Conservation (phyloP, 2,329 filamentous ascomycete species). For the Fusarium temperatum region DNA sequence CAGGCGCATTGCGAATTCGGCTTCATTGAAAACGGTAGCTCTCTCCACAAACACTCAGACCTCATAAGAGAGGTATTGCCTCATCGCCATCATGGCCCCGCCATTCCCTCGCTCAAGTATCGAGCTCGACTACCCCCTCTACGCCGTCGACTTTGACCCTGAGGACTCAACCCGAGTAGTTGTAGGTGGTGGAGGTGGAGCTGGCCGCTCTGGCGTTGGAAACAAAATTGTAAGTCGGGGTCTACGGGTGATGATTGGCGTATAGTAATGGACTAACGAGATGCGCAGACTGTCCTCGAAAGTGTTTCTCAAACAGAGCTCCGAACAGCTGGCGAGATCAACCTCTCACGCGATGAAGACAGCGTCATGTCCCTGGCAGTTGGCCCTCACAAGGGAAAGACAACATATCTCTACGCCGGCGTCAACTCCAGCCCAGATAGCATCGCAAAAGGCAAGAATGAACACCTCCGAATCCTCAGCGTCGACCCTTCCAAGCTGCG, state of each 20-base stretch:
- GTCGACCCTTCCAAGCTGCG: conserved; percentile 57
- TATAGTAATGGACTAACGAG: conserved; percentile 16
- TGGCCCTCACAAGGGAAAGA: conserved; percentile 67
- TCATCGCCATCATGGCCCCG: conserved; percentile 47
- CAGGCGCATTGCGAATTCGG: conserved; percentile 1
- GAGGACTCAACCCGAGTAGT: conserved; percentile 78
- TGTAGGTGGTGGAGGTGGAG: conserved; percentile 88
- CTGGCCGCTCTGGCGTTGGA: conserved; percentile 80
- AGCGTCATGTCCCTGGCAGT: conserved; percentile 85
- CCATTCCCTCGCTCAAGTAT: conserved; percentile 65
- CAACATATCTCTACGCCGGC: conserved; percentile 71
- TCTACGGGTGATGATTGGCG: background rate
- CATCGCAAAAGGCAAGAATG: conserved; percentile 78
- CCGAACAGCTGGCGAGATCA: conserved; percentile 74
- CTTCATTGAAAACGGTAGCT: background rate
- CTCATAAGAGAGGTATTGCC: conserved; percentile 20
- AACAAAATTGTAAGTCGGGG: conserved; percentile 79
- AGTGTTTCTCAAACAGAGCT: conserved; percentile 71
- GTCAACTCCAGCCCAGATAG: conserved; percentile 83
- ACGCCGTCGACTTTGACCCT: conserved; percentile 87
- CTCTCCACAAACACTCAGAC: background rate
- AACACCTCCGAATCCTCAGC: conserved; percentile 82
- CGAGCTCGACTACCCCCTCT: conserved; percentile 83
- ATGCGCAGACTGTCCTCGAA: conserved; percentile 72
- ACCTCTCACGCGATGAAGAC: conserved; percentile 85